phyloP scores from a whole-genome alignment of 768 basidiomycete genomes.

The Naganishia vaughanmartiniae region DNA sequence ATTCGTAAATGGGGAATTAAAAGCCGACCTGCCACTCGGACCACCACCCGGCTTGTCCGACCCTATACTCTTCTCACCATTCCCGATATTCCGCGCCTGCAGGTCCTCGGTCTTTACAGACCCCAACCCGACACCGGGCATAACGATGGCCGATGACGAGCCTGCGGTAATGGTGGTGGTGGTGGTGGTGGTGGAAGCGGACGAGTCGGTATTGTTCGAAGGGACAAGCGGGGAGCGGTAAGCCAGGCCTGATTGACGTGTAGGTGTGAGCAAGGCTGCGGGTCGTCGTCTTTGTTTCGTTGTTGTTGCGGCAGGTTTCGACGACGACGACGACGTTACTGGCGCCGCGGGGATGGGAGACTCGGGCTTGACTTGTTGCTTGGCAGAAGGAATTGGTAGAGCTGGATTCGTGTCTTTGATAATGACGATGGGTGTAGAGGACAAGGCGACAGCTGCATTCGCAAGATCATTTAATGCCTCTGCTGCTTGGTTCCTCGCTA shows the following conservation, averaged over 20 bases:
- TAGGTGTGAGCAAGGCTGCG: slow-evolving; percentile 3
- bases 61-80: not conserved
- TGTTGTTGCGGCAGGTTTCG: not conserved
- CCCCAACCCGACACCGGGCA: not conserved
- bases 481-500: slow-evolving; percentile 9
- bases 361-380: too few relatives aligned
- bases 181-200: not conserved
- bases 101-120: not conserved
- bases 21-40: not conserved
- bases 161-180: too few relatives aligned
- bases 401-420: too few relatives aligned
- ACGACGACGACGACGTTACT: not conserved
- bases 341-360: too few relatives aligned
- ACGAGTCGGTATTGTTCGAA: not conserved
- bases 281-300: slow-evolving; percentile 5
- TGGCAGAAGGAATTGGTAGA: too few relatives aligned
- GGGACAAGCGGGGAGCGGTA: not conserved
- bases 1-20: slow-evolving; percentile 14
- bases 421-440: not conserved
- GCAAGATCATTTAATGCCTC: slow-evolving; percentile 13
- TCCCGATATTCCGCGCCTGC: not conserved
- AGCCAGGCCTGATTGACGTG: not conserved
- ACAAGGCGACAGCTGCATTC: not conserved
- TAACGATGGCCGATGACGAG: not conserved
- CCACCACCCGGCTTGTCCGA: not conserved